A percentile compares a stretch with the other conserved stretches of the same genome.
phyloP scores from a whole-genome alignment of 2,329 filamentous ascomycete genomes.

The Blumeria graminis region DNA sequence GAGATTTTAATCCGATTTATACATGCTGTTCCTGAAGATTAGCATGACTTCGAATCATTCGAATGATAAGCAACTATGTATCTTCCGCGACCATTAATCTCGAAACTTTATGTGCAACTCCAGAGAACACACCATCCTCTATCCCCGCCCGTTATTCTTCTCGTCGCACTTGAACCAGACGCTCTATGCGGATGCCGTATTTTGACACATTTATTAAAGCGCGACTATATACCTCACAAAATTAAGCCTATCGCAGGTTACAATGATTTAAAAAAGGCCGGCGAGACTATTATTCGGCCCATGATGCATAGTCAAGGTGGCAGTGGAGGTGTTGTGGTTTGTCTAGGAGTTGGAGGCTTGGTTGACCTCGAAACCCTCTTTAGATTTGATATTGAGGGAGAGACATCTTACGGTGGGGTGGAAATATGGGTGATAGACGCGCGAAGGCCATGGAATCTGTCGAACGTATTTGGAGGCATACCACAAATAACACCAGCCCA shows the following conservation, averaged over 20 bases:
- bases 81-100: slow-evolving; percentile 71
- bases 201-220: slow-evolving; percentile 74
- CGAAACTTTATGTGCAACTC: slow-evolving; percentile 77
- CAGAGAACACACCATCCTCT: slow-evolving; percentile 70
- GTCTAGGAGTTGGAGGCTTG: slow-evolving; percentile 76
- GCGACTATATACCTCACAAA: slow-evolving; percentile 94
- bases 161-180: slow-evolving; percentile 85
- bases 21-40: neutral
- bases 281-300: slow-evolving; percentile 53
- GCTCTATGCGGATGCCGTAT: slow-evolving; percentile 90
- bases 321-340: slow-evolving; percentile 70
- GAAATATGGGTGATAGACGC: slow-evolving; percentile 91
- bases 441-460: slow-evolving; percentile 79
- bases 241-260: slow-evolving; percentile 89
- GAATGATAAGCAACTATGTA: slow-evolving; percentile 42
- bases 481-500: slow-evolving; percentile 23
- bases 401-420: slow-evolving; percentile 50
- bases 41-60: neutral
- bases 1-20: too few species aligned
- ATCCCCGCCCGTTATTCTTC: slow-evolving; percentile 71
- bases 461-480: slow-evolving; percentile 71
- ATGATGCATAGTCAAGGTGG: slow-evolving; percentile 75
- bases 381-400: slow-evolving; percentile 43
- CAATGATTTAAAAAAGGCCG: slow-evolving; percentile 61
- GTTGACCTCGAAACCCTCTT: slow-evolving; percentile 66